Conservation (phyloP, 495 filamentous ascomycete genomes). For the Penicillium paradoxum region DNA sequence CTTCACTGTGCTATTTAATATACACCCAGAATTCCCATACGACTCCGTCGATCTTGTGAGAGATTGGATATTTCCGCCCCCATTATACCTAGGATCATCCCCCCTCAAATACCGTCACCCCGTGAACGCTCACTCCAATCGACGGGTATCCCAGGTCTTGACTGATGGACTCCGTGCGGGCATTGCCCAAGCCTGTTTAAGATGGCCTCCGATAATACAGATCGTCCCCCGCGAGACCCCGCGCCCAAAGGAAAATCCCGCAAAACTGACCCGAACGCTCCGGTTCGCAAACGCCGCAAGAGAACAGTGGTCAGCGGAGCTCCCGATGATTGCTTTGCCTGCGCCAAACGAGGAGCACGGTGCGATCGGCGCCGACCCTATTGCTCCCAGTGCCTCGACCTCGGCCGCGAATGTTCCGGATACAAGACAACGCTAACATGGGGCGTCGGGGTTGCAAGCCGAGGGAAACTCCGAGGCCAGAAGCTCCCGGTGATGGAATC, state of each 20-base stretch:
- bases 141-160: neutral
- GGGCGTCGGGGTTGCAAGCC: slow-evolving; percentile 94
- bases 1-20: neutral
- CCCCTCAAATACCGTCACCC: neutral
- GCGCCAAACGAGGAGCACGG: slow-evolving; percentile 71
- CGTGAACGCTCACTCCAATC: neutral
- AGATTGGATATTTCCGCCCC: neutral
- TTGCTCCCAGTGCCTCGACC: slow-evolving; percentile 89
- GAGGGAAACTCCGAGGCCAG: slow-evolving; percentile 88
- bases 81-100: slow-evolving; percentile 4
- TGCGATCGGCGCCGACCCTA: slow-evolving; percentile 94
- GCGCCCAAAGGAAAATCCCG: slow-evolving; percentile 26
- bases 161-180: slow-evolving; percentile 15
- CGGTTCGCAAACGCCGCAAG: slow-evolving; percentile 71
- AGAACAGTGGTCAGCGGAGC: slow-evolving; percentile 86
- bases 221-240: slow-evolving; percentile 15
- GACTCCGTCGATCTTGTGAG: neutral
- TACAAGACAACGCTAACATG: slow-evolving; percentile 98
- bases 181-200: slow-evolving; percentile 6
- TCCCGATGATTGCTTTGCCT: slow-evolving; percentile 93
- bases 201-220: slow-evolving; percentile 17
- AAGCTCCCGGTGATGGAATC: slow-evolving; percentile 67
- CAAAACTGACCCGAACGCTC: slow-evolving; percentile 23
- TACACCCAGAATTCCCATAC: neutral
- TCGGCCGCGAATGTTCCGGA: slow-evolving; percentile 88